Conservation (phyloP, 164 flowering plant species). For the Buxus sempervirens region DNA sequence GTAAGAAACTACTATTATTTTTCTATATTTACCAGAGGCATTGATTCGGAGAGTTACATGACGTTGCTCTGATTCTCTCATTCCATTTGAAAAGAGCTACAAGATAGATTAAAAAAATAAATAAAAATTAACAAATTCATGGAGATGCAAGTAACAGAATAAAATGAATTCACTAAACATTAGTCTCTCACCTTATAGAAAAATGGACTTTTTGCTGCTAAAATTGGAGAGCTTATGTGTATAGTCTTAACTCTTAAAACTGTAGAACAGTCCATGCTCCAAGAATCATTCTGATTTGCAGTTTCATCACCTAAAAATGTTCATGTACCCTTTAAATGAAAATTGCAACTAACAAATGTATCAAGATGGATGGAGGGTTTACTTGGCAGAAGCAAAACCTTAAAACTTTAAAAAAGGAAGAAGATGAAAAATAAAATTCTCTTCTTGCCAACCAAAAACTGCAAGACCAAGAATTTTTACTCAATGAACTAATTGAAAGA, state of each 20-base stretch:
- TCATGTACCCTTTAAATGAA: no score
- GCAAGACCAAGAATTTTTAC: no score
- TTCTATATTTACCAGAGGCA: conserved; percentile 58
- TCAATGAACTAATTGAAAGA: no score
- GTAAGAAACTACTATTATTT: no score
- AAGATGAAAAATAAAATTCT: no score
- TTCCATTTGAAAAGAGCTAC: conserved; percentile 98
- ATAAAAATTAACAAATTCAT: background rate
- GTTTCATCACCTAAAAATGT: conserved; percentile 71
- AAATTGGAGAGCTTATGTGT: conserved; percentile 93
- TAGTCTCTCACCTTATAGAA: conserved; percentile 74
- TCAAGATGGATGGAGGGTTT: no score
- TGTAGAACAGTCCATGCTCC: conserved; percentile 79
- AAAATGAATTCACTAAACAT: background rate
- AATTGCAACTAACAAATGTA: background rate
- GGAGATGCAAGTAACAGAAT: background rate
- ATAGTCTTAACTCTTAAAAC: conserved; percentile 68
- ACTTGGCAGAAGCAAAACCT: no score
- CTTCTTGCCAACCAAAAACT: no score
- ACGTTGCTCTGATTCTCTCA: conserved; percentile 96
- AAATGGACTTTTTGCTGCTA: conserved; percentile 98
- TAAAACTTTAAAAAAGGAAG: no score
- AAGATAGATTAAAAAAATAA: conserved; percentile 12
- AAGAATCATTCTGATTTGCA: conserved; percentile 55
- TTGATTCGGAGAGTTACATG: conserved; percentile 80